Evolutionary conservation across 2,329 filamentous ascomycete genomes (phyloP), one percentile per base, ranked within the genome.

Genomic region (Penicillium aurantiogriseum): DNA sequence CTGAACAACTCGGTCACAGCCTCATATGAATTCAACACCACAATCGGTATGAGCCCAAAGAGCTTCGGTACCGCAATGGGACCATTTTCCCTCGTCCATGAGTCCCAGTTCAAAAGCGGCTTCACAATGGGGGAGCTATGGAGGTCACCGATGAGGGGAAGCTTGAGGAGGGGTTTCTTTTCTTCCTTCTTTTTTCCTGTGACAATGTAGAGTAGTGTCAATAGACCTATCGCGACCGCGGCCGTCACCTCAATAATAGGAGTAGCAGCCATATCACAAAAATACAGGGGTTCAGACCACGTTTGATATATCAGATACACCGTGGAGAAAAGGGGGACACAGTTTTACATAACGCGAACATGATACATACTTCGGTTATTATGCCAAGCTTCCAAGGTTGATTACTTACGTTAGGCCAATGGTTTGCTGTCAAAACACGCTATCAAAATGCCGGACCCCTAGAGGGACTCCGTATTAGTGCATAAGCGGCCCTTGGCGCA

Each of bases 1-100:
- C 76, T 76, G 50, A 75, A 72, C 5, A 79, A 63, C 46, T 76
- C 76, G 13, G 69, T 70, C n/a, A 74, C 71, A 15, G 72, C 70
- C 5, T 72, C 69, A 4, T 64, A 67, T 10, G 71, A 71, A 43
- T 74, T 72, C 3, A 77, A 64, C 2, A 78, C 62, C 8, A 78
- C 73, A n/a, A 77, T 63, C 11, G 76, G 76, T 10, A 68, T 62
- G 0, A 72, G 63, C 0, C 74, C 76, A 36, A 74, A 62, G 3
- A 68, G 53, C 17, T 54, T 64, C n/a, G 64, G 58, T 0, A 67
- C 54, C 4, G 63, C 57, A 19, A 78, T 72, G 0, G 73, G 69
- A 1, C 76, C 76, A 66, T 77, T 73, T 11, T 60, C 56, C 17
- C 63, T 57, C 2, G 65, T 63, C 72, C 75, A 78, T 51, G 71